phyloP scores from a whole-genome alignment of 2,329 filamentous ascomycete genomes.

The Alternaria arbusti region DNA sequence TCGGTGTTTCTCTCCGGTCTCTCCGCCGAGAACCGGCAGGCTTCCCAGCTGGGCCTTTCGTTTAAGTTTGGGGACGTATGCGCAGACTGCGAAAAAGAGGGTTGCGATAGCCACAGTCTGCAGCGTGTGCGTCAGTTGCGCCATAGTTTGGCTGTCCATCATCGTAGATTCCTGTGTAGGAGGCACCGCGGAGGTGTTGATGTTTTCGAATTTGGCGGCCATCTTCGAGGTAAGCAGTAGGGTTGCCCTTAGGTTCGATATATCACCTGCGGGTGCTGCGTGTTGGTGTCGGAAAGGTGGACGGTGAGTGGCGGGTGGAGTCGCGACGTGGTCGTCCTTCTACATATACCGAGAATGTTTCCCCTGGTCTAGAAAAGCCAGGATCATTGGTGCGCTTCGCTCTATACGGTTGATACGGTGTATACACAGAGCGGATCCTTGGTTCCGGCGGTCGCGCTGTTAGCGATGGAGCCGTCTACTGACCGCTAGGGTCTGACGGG shows the following conservation, averaged over 20 bases:
- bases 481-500: constrained; percentile 1
- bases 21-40: constrained; percentile 26
- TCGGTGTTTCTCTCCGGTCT: constrained; percentile 26
- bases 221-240: neutral
- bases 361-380: neutral
- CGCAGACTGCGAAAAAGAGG: constrained; percentile 30
- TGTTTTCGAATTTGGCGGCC: neutral
- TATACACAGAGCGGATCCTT: constrained; percentile 9
- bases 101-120: constrained; percentile 33
- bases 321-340: neutral
- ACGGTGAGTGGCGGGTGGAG: neutral
- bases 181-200: neutral
- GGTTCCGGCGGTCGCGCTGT: constrained; percentile 9
- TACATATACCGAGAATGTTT: neutral
- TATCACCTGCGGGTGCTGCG: neutral
- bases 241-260: neutral
- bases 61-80: constrained; percentile 30
- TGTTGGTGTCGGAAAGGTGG: neutral
- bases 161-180: neutral
- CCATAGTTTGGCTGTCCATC: constrained; percentile 30
- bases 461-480: constrained; percentile 4
- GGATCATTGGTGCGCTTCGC: neutral
- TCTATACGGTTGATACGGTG: constrained; percentile 3
- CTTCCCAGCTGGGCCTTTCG: constrained; percentile 30
- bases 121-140: constrained; percentile 25